Evolutionary conservation across 2,329 filamentous ascomycete species (phyloP).

Genomic region (Trichophyton verrucosum): DNA sequence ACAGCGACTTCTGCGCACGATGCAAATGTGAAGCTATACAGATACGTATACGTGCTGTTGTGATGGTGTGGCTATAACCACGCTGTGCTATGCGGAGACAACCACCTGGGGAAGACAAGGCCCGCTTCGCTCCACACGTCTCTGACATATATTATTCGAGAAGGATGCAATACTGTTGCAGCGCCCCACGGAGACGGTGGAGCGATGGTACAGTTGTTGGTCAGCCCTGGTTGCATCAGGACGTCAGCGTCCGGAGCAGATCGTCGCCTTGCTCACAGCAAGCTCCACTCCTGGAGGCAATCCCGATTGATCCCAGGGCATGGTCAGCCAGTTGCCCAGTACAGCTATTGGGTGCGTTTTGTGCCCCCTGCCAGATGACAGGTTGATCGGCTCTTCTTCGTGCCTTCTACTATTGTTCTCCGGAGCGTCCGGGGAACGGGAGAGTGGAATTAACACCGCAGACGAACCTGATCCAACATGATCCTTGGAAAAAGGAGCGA

Average conservation of each 20-base stretch:
- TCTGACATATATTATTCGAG: not conserved
- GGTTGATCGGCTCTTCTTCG: not conserved
- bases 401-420: not conserved
- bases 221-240: not conserved
- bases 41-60: not conserved
- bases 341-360: not conserved
- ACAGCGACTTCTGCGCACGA: not conserved
- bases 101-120: not conserved
- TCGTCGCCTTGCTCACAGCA: not conserved
- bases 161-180: not conserved
- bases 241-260: constrained; percentile 1
- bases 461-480: not conserved
- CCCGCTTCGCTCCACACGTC: not conserved
- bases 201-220: not conserved
- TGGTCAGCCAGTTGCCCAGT: not conserved
- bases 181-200: constrained; percentile 1
- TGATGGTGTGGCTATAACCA: not conserved
- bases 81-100: not conserved
- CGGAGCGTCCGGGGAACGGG: not conserved
- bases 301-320: not conserved
- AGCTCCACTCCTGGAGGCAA: not conserved
- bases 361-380: too few species aligned
- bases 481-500: not conserved
- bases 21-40: not conserved
- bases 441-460: not conserved